Base-by-base conservation (phyloP, 1,139 yeast species). In the Suhomyces bolitotheri region DNA sequence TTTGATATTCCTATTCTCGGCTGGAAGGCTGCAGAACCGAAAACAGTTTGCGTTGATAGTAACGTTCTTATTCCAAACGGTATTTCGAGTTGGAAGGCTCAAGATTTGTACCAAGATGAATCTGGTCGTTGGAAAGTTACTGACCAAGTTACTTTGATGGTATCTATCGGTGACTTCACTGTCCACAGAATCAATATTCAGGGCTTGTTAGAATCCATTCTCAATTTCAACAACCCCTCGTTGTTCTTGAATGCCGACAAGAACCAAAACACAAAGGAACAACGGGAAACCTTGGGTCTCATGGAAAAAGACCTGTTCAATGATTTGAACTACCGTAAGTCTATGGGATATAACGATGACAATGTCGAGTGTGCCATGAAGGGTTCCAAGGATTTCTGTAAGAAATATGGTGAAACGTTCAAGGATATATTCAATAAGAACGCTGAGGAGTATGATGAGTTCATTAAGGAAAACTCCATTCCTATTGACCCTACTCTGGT, bases 161-260 rank as follows among this genome's bases (percentile, higher is more conserved):
- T 60, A n/a, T 63, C 71, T 2, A 53, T 64, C 14, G 52, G 66
- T 5, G 75, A 68, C 41, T 51, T 53, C 19, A 64, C 69, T 1
- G 64, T 63, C 21, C 58, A 61, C 33, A 45, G 54, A n/a, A 46
- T 68, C 4, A 57, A 57, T 40, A 46, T 67, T 7, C 58, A 58
- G 36, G 71, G 71, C 0, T 37, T 66, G 2, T 43, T 66, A 23
- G 45, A 51, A 12, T 43, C 50, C 14, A 27, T 64, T 7, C 33
- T 58, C 13, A 40, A 44, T 9, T 17, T 46, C 7, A 46, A 33
- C 12, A 21, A 25, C 6, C 40, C 40, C 4, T 7, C 26, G 2
- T n/a, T 37, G 8, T 11, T 31, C 13, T 17, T 30, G 16, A 11
- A 16, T 7, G 9, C 30, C 10, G 17, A 17, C 6, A 11, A 15